Base-by-base conservation (phyloP, 2,329 filamentous ascomycete species). In the Teratosphaeria destructans region DNA sequence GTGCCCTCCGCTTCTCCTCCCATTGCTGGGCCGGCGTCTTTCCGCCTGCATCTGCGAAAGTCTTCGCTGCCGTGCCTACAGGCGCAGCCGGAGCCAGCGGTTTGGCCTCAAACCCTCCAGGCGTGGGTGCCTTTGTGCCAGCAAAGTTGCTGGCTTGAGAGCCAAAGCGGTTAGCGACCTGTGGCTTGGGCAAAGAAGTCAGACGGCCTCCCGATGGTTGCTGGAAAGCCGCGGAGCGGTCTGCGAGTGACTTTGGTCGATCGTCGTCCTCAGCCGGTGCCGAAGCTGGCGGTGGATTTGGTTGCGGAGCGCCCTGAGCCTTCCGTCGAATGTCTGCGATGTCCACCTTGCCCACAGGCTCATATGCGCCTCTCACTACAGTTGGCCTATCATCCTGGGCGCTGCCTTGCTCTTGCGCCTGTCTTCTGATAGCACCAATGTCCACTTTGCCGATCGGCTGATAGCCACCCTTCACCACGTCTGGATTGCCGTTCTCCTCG, bases 361-460 rank as follows among this genome's bases (percentile, higher is more conserved):
- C 89, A 71, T 99, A 99, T 27, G 92, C 84, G 52, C 94, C 94
- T 76, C 95, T 97, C 23, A 97, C 89, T 5, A 85, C 83, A 1
- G 87, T 83, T 3, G 94, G 94, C 59, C 91, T 82, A 66, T 96
- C 88, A 69, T 96, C 90, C 54, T 81, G 71, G 11, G 71, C 11
- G 29, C 71, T 64, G 8, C 81, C 74, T 73, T 79, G 68, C 79
- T 86, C 78, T 82, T 90, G 72, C 76, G 91, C 78, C 82, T 90
- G 72, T 80, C 86, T 77, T 63, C 94, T 85, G 66, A 99, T 88
- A 43, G 90, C 92, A 27, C 88, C 88, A 75, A 99, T 97, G 70
- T 99, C 92, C n/a, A 99, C 89, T 77, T 96, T 97, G 59, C 94
- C 94, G 67, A 99, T 79, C 23, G 94, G 94, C 73, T 96, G 90